A percentile compares a stretch with the other conserved stretches of the same genome.
Conservation (phyloP, 31 red algal genomes). For the Asparagopsis taxiformis region DNA sequence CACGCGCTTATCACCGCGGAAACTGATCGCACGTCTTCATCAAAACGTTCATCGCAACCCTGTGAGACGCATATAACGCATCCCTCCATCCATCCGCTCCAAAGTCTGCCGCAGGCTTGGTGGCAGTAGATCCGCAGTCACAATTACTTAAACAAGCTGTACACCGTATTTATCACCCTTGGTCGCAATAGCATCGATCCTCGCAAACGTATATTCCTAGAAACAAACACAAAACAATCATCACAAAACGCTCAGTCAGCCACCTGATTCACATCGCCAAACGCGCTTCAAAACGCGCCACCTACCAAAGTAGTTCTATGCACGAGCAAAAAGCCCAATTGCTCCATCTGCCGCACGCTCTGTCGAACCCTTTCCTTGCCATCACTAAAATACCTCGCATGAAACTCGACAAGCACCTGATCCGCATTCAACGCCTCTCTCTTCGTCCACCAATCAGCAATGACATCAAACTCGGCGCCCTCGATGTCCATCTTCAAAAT, state of each 20-base stretch:
- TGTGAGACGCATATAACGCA: no score
- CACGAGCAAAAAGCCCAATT: conserved; percentile 30
- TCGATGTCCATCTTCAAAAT: conserved; percentile 77
- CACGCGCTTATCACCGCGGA: no score
- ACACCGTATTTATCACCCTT: no score
- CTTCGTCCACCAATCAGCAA: conserved; percentile 21
- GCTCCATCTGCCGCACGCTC: conserved; percentile 27
- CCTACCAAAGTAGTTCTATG: conserved; percentile 30
- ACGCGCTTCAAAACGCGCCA: not conserved
- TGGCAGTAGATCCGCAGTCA: no score
- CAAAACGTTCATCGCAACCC: no score
- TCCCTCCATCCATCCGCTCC: no score
- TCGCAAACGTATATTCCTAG: conserved; percentile 54
- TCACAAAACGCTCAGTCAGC: no score
- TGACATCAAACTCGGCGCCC: conserved; percentile 74
- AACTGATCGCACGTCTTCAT: no score
- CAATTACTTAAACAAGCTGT: no score
- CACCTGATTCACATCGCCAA: not conserved
- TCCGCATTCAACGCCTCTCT: conserved; percentile 12
- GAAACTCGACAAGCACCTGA: conserved; percentile 70
- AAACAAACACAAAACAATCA: not conserved
- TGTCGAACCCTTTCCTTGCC: conserved; percentile 7
- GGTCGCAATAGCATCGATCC: conserved; percentile 5
- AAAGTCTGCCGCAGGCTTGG: no score
- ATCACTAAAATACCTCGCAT: conserved; percentile 43